Evolutionary conservation across 2,329 filamentous ascomycete genomes (phyloP).

Genomic region (Dothistroma pini): DNA sequence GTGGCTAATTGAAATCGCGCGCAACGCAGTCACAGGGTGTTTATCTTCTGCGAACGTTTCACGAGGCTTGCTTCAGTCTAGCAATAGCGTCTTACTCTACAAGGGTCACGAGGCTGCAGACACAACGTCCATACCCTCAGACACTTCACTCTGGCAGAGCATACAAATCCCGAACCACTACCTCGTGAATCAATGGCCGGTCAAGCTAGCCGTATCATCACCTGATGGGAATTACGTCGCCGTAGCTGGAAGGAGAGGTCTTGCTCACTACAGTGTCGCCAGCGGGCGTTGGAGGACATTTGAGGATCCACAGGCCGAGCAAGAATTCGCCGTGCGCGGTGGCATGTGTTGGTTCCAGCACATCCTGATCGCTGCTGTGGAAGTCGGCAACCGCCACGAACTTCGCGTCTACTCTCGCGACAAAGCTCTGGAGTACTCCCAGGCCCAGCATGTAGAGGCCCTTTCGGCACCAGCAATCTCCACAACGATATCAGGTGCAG

Average conservation of each 20-base stretch:
- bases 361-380: constrained; percentile 88
- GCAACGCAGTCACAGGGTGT: constrained; percentile 87
- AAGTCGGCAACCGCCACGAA: constrained; percentile 71
- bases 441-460: constrained; percentile 70
- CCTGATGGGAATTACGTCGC: constrained; percentile 91
- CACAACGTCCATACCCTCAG: constrained; percentile 84
- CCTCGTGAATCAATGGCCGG: constrained; percentile 88
- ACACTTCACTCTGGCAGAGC: constrained; percentile 93
- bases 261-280: constrained; percentile 93
- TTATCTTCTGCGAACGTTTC: constrained; percentile 90
- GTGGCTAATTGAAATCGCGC: constrained; percentile 87
- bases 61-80: constrained; percentile 82
- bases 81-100: constrained; percentile 85
- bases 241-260: constrained; percentile 85
- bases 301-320: constrained; percentile 72
- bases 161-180: constrained; percentile 81
- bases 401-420: constrained; percentile 92
- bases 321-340: constrained; percentile 86
- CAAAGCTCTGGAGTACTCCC: constrained; percentile 66
- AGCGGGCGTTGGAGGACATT: constrained; percentile 97
- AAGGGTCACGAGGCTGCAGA: constrained; percentile 89
- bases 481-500: constrained; percentile 82
- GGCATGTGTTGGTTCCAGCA: constrained; percentile 99
- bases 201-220: constrained; percentile 81
- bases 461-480: constrained; percentile 85